Conservation (phyloP, 2,329 filamentous ascomycete species). For the Amauroascus niger region DNA sequence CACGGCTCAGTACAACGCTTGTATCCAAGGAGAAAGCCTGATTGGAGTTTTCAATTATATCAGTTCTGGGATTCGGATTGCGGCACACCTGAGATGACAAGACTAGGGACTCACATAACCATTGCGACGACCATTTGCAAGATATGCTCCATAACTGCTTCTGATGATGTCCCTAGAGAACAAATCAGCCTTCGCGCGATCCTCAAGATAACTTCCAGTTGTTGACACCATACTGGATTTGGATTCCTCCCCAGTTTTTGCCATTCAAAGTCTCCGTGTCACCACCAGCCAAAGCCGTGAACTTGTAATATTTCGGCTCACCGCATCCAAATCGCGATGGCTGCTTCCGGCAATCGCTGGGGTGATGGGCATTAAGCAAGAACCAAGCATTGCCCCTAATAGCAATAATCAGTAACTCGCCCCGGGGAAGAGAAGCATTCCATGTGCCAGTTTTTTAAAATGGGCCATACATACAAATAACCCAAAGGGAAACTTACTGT, state of each 20-base stretch:
- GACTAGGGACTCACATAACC: constrained; percentile 3
- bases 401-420: neutral
- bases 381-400: constrained; percentile 7
- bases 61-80: neutral
- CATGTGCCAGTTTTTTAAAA: neutral
- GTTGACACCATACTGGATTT: neutral
- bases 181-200: neutral
- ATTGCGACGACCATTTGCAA: constrained; percentile 5
- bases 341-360: constrained; percentile 3
- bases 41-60: neutral
- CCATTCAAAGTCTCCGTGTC: neutral
- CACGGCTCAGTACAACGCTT: neutral
- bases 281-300: constrained; percentile 3
- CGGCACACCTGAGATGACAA: neutral
- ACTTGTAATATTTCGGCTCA: constrained; percentile 2
- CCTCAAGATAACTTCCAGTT: neutral
- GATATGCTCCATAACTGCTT: constrained; percentile 8
- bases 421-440: neutral
- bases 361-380: constrained; percentile 2
- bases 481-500: neutral
- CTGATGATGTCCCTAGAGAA: constrained; percentile 6
- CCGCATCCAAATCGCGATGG: neutral
- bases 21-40: constrained; percentile 1
- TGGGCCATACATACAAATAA: neutral
- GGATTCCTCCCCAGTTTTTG: neutral